Evolutionary conservation across 2,329 filamentous ascomycete species (phyloP).

Genomic region (Colletotrichum tanaceti): DNA sequence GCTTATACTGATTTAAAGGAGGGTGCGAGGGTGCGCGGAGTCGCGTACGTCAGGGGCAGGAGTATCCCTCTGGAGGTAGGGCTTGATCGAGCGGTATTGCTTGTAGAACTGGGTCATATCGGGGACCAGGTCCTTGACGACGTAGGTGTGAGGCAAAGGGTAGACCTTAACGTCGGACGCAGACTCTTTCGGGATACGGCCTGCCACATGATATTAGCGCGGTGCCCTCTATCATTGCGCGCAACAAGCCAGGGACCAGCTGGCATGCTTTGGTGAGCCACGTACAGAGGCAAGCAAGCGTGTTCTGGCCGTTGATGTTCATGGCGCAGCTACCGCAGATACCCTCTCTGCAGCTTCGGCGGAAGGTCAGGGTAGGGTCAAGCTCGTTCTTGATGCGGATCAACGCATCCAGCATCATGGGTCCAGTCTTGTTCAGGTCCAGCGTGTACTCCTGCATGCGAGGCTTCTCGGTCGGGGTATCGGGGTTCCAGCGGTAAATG

Average conservation of each 20-base stretch:
- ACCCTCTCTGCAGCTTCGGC: slow-evolving; percentile 94
- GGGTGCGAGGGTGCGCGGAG: background rate
- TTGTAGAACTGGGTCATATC: slow-evolving; percentile 99
- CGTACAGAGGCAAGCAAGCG: slow-evolving; percentile 95
- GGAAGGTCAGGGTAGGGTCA: slow-evolving; percentile 95
- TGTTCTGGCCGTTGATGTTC: slow-evolving; percentile 99
- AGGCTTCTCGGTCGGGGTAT: slow-evolving; percentile 91
- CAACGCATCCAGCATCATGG: slow-evolving; percentile 97
- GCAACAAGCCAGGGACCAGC: background rate
- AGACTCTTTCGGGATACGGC: slow-evolving; percentile 90
- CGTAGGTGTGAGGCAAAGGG: slow-evolving; percentile 97
- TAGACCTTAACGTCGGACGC: slow-evolving; percentile 91
- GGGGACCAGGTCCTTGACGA: slow-evolving; percentile 98
- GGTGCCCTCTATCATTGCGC: background rate
- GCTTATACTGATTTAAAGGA: background rate
- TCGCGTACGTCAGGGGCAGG: slow-evolving; percentile 81
- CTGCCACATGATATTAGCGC: slow-evolving; percentile 60
- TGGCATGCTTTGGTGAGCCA: slow-evolving; percentile 44
- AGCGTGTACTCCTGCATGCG: slow-evolving; percentile 94
- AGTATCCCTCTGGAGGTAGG: slow-evolving; percentile 92
- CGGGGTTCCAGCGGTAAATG: slow-evolving; percentile 99
- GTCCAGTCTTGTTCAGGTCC: slow-evolving; percentile 98
- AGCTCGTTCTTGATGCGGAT: slow-evolving; percentile 99
- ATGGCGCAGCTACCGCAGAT: slow-evolving; percentile 99
- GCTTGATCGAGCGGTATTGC: slow-evolving; percentile 99